phyloP scores from a whole-genome alignment of 1,139 yeast species.

The Diutina sp. region DNA sequence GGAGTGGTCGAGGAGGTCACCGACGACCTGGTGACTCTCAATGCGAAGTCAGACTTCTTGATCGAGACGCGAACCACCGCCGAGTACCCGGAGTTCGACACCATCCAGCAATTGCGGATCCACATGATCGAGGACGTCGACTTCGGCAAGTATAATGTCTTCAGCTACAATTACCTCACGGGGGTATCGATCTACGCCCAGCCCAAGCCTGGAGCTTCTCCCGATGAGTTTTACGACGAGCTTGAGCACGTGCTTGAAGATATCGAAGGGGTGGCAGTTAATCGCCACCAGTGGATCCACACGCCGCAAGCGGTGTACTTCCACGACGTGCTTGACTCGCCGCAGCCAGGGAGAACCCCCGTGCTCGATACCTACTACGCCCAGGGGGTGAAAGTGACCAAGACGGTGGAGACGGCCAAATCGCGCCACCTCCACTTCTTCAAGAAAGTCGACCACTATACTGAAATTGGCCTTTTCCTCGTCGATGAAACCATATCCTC shows the following conservation, averaged over 20 bases:
- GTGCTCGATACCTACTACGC: background rate
- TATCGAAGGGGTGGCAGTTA: slow-evolving; percentile 9
- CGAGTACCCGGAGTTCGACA: background rate
- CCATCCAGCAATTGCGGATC: slow-evolving; percentile 13
- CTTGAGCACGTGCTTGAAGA: slow-evolving; percentile 9
- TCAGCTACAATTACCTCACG: slow-evolving; percentile 12
- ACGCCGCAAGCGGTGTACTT: slow-evolving; percentile 12
- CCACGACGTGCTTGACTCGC: slow-evolving; percentile 5
- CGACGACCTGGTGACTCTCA: background rate
- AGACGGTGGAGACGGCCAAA: background rate
- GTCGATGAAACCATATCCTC: slow-evolving; percentile 16
- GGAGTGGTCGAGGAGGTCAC: background rate
- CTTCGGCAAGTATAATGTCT: slow-evolving; percentile 8
- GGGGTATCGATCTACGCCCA: slow-evolving; percentile 17
- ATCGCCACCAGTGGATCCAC: slow-evolving; percentile 10
- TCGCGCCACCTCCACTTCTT: background rate
- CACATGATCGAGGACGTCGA: slow-evolving; percentile 9
- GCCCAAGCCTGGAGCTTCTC: slow-evolving; percentile 11
- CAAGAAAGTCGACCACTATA: slow-evolving; percentile 6
- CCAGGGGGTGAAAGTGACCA: background rate
- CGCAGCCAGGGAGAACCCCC: background rate
- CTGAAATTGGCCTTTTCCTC: slow-evolving; percentile 24
- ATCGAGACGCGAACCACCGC: background rate
- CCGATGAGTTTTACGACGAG: slow-evolving; percentile 12
- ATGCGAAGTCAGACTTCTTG: background rate